phyloP scores from a whole-genome alignment of 768 basidiomycete genomes.

The Psilocybe tampanensis region DNA sequence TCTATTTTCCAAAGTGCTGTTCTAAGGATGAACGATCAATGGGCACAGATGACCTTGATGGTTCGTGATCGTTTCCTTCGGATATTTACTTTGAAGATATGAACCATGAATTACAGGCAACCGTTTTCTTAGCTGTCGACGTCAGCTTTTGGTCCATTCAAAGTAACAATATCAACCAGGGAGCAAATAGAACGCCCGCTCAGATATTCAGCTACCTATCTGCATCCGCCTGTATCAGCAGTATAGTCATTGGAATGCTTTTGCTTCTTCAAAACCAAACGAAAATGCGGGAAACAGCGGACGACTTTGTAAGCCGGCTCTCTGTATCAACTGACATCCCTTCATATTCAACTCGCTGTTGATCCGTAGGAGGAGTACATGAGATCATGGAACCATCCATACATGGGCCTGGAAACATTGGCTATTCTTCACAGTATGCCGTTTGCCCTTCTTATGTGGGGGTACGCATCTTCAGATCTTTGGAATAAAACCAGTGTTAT shows the following conservation, averaged over 20 bases:
- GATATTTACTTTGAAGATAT: neutral
- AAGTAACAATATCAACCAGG: slow-evolving; percentile 30
- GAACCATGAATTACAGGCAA: slow-evolving; percentile 38
- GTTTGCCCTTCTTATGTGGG: slow-evolving; percentile 34
- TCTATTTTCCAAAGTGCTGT: slow-evolving; percentile 48
- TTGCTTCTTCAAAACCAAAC: slow-evolving; percentile 46
- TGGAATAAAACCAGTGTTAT: too few species aligned
- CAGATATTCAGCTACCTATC: slow-evolving; percentile 58
- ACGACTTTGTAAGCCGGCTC: slow-evolving; percentile 37
- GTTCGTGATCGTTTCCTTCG: slow-evolving; percentile 33
- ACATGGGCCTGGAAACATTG: slow-evolving; percentile 33
- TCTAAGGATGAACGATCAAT: slow-evolving; percentile 45
- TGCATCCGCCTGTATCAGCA: slow-evolving; percentile 46
- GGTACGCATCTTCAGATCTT: slow-evolving; percentile 21
- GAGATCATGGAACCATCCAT: slow-evolving; percentile 21
- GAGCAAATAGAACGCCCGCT: slow-evolving; percentile 34
- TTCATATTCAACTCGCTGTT: too few species aligned
- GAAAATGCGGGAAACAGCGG: slow-evolving; percentile 33
- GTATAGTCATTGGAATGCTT: slow-evolving; percentile 48
- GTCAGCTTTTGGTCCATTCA: slow-evolving; percentile 60
- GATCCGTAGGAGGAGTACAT: slow-evolving; percentile 27
- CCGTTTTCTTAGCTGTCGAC: slow-evolving; percentile 61
- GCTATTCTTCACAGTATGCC: slow-evolving; percentile 33
- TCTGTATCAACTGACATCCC: slow-evolving; percentile 3
- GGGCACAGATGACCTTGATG: slow-evolving; percentile 54